phyloP scores from a whole-genome alignment of 2,329 filamentous ascomycete genomes.

The Colletotrichum incanum region DNA sequence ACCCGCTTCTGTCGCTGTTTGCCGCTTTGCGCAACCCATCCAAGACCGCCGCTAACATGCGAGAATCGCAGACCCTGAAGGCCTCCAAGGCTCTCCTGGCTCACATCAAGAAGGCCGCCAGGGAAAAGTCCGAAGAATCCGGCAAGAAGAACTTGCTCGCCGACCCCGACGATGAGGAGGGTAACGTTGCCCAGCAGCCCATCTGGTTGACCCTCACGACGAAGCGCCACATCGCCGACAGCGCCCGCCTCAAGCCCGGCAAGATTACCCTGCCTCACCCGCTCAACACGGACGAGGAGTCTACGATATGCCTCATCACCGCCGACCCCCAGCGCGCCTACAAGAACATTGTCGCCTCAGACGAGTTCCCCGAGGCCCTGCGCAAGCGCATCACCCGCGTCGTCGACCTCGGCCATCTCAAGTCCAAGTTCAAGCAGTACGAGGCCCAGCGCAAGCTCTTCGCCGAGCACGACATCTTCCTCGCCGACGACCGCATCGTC shows the following conservation, averaged over 20 bases:
- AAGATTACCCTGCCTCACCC: constrained; percentile 86
- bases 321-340: constrained; percentile 86
- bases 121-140: constrained; percentile 54
- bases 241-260: constrained; percentile 84
- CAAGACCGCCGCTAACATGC: constrained; percentile 34
- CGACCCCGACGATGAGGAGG: constrained; percentile 60
- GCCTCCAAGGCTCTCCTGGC: constrained; percentile 75
- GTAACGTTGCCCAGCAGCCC: constrained; percentile 63
- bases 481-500: constrained; percentile 90
- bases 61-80: constrained; percentile 67
- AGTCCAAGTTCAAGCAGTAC: constrained; percentile 88
- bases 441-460: constrained; percentile 89
- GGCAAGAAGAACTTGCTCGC: constrained; percentile 72
- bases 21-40: not conserved
- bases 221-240: constrained; percentile 79
- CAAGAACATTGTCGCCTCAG: constrained; percentile 85
- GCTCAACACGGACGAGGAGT: constrained; percentile 76
- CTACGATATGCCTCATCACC: constrained; percentile 88
- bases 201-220: constrained; percentile 76
- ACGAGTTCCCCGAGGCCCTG: constrained; percentile 78
- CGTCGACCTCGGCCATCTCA: constrained; percentile 86
- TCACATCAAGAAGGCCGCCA: constrained; percentile 72
- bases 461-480: constrained; percentile 91
- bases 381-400: constrained; percentile 80
- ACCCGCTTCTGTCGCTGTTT: not conserved